Evolutionary conservation across 2,329 filamentous ascomycete species (phyloP).

Genomic region (Tolypocladium tundrense): DNA sequence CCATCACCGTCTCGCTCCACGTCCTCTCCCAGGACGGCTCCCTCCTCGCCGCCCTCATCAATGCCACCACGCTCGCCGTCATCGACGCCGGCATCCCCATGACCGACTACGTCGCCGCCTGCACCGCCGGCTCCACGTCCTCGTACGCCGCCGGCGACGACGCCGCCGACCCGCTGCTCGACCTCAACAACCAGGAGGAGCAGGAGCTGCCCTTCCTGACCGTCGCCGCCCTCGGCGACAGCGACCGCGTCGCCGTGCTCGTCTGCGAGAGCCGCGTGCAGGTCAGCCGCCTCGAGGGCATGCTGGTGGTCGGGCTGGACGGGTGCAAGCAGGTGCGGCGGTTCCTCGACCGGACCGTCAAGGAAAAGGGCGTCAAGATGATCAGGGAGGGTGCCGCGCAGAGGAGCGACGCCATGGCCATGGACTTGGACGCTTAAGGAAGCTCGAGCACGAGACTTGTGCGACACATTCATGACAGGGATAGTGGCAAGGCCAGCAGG

Average conservation of each 20-base stretch:
- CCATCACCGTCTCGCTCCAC: slow-evolving; percentile 74
- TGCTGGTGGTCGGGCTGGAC: slow-evolving; percentile 86
- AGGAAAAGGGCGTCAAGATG: slow-evolving; percentile 57
- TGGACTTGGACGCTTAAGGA: slow-evolving; percentile 34
- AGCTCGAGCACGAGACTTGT: not conserved
- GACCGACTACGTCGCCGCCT: slow-evolving; percentile 82
- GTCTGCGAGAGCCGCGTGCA: slow-evolving; percentile 87
- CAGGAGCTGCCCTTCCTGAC: slow-evolving; percentile 84
- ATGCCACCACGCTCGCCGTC: slow-evolving; percentile 82
- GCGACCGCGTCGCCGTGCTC: slow-evolving; percentile 66
- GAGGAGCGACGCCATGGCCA: slow-evolving; percentile 35
- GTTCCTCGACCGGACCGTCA: slow-evolving; percentile 72
- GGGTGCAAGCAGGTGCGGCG: slow-evolving; percentile 79
- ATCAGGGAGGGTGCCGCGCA: slow-evolving; percentile 44
- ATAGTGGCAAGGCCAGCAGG: not conserved
- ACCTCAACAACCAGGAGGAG: slow-evolving; percentile 72
- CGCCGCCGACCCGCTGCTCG: slow-evolving; percentile 64
- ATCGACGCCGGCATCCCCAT: slow-evolving; percentile 94
- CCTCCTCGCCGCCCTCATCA: slow-evolving; percentile 79
- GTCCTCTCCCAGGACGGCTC: slow-evolving; percentile 86
- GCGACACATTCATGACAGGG: not conserved
- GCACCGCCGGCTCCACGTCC: slow-evolving; percentile 73
- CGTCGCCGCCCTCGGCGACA: slow-evolving; percentile 65
- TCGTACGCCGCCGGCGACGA: slow-evolving; percentile 57
- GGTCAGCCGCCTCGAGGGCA: slow-evolving; percentile 70